phyloP scores from a whole-genome alignment of 345 rosid species.

The Salix caprea region DNA sequence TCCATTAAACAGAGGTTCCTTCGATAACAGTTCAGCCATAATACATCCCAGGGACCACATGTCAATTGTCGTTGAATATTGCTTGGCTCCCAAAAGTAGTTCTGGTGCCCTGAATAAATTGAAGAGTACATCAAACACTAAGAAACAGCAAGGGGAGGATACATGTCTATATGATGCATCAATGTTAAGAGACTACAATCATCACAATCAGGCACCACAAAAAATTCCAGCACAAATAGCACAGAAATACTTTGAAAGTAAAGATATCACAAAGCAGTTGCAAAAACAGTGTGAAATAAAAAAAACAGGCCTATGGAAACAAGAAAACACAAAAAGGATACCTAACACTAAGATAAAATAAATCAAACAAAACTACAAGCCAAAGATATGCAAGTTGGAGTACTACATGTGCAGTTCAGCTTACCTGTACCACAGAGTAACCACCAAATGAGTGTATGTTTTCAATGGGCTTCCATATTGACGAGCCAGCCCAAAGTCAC shows the following conservation, averaged over 20 bases:
- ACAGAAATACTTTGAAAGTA: not conserved
- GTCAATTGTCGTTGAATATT: conserved; percentile 97
- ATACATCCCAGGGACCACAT: conserved; percentile 99
- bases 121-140: not conserved
- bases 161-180: not conserved
- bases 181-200: not conserved
- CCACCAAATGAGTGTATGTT: conserved; percentile 97
- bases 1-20: conserved; percentile 88
- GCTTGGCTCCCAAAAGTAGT: conserved; percentile 88
- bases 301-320: not conserved
- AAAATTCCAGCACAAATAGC: not conserved
- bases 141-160: not conserved
- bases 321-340: not conserved
- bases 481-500: conserved; percentile 98
- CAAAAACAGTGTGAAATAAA: not conserved
- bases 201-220: not conserved
- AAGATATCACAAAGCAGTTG: not conserved
- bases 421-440: conserved; percentile 99
- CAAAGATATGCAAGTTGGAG: not conserved
- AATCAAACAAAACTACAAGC: not conserved
- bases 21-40: conserved; percentile 89
- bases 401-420: conserved; percentile 6
- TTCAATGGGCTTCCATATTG: conserved; percentile 97
- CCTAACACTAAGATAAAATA: not conserved
- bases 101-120: conserved; percentile 84